phyloP scores from a whole-genome alignment of 805 yeast species.

The Huiozyma naganishii region DNA sequence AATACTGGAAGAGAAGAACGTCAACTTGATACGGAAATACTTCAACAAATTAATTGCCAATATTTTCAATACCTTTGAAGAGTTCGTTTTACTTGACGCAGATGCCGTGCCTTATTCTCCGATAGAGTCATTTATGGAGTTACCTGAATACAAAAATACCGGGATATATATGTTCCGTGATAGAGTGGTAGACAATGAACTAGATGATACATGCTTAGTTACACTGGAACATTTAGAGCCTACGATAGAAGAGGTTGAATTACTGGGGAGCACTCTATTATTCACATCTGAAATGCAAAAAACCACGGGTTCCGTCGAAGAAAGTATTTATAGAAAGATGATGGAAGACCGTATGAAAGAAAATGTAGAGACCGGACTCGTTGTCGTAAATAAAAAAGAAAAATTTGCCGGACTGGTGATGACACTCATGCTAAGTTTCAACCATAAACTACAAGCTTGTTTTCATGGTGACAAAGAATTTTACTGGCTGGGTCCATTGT shows the following conservation, averaged over 20 bases:
- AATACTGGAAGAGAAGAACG: slow-evolving; percentile 7
- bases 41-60: slow-evolving; percentile 40
- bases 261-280: background rate
- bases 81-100: slow-evolving; percentile 40
- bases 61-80: slow-evolving; percentile 39
- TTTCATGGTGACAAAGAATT: slow-evolving; percentile 1
- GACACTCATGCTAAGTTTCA: background rate
- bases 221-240: background rate
- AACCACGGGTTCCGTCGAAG: background rate
- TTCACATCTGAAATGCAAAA: background rate
- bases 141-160: slow-evolving; percentile 12
- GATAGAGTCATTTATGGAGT: slow-evolving; percentile 22
- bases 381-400: background rate
- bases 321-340: background rate
- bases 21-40: slow-evolving; percentile 19
- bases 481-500: slow-evolving; percentile 1
- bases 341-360: background rate
- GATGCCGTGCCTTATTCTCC: slow-evolving; percentile 39
- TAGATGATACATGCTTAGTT: background rate
- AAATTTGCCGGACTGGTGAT: background rate
- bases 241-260: background rate
- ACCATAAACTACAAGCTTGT: background rate
- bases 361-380: background rate
- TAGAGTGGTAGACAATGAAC: background rate
- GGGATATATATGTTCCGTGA: slow-evolving; percentile 2